Conservation (phyloP, 2,329 filamentous ascomycete species). For the Aspergillus luchuensis region DNA sequence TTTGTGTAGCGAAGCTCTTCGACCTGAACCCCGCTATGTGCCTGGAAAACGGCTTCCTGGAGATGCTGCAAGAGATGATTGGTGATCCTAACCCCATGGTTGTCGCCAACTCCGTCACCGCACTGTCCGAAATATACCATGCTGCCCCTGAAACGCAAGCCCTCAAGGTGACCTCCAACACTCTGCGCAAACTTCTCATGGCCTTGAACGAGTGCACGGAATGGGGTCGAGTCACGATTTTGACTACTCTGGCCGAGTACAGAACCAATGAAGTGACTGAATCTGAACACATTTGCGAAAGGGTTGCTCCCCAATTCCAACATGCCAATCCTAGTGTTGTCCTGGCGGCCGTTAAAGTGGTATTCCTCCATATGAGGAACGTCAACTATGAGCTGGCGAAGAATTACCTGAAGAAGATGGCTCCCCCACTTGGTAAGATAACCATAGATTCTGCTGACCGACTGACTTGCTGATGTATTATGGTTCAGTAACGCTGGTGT, state of each 20-base stretch:
- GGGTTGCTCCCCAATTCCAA: slow-evolving; percentile 95
- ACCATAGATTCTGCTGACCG: not conserved
- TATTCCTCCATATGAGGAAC: slow-evolving; percentile 92
- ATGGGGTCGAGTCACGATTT: slow-evolving; percentile 93
- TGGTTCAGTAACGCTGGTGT: slow-evolving; percentile 80
- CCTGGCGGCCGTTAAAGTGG: slow-evolving; percentile 93
- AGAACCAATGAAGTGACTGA: slow-evolving; percentile 86
- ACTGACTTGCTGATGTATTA: slow-evolving; percentile 27
- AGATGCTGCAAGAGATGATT: slow-evolving; percentile 91
- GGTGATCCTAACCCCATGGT: slow-evolving; percentile 99
- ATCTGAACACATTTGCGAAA: slow-evolving; percentile 95
- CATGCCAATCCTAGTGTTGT: slow-evolving; percentile 98
- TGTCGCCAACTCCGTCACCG: slow-evolving; percentile 94
- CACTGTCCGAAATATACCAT: slow-evolving; percentile 87
- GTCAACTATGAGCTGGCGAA: slow-evolving; percentile 76
- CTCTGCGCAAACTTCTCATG: slow-evolving; percentile 92
- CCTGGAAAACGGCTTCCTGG: slow-evolving; percentile 93
- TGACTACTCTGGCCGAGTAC: slow-evolving; percentile 88
- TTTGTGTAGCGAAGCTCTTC: slow-evolving; percentile 97
- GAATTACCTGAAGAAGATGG: slow-evolving; percentile 97
- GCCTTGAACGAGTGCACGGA: slow-evolving; percentile 97
- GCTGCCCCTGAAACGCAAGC: slow-evolving; percentile 88
- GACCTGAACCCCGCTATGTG: slow-evolving; percentile 91
- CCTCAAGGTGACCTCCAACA: slow-evolving; percentile 76
- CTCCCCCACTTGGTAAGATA: slow-evolving; percentile 79